phyloP scores from a whole-genome alignment of 106 monocot species.

The Iris macrosiphon region DNA sequence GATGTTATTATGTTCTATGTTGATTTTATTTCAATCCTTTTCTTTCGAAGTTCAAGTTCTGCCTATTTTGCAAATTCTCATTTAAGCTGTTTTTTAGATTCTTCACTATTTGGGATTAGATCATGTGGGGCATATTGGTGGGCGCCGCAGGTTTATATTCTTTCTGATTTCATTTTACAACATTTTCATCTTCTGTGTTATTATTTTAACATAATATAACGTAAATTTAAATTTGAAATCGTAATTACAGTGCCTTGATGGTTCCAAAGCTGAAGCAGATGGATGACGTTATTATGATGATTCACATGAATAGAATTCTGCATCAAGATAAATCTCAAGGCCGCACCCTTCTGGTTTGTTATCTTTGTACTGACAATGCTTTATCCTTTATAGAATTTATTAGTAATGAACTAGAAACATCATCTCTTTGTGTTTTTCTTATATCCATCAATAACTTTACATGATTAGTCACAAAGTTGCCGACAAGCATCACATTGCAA shows the following conservation, averaged over 20 bases:
- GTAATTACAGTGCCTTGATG: conserved; percentile 68
- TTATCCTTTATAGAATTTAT: not conserved
- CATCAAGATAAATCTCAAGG: conserved; percentile 26
- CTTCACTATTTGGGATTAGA: conserved; percentile 96
- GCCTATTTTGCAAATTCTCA: not conserved
- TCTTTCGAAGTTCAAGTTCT: not conserved
- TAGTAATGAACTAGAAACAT: no score
- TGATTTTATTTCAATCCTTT: not conserved
- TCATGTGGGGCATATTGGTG: conserved; percentile 97
- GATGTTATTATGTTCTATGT: not conserved
- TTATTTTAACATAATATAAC: not conserved
- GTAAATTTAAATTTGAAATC: conserved; percentile 5
- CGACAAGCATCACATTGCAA: no score
- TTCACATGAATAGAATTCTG: conserved; percentile 32
- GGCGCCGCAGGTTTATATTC: conserved; percentile 70
- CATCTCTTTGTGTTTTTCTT: no score
- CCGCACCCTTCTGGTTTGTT: conserved; percentile 81
- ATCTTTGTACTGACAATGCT: not conserved
- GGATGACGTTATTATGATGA: conserved; percentile 79
- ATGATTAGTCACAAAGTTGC: no score
- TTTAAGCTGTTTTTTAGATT: conserved; percentile 58
- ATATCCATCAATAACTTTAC: no score
- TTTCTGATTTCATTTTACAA: not conserved
- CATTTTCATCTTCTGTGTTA: not conserved
- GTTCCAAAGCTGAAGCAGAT: conserved; percentile 84